Base-by-base conservation (phyloP, 257 asterid species). In the Fraxinus cuspidata region DNA sequence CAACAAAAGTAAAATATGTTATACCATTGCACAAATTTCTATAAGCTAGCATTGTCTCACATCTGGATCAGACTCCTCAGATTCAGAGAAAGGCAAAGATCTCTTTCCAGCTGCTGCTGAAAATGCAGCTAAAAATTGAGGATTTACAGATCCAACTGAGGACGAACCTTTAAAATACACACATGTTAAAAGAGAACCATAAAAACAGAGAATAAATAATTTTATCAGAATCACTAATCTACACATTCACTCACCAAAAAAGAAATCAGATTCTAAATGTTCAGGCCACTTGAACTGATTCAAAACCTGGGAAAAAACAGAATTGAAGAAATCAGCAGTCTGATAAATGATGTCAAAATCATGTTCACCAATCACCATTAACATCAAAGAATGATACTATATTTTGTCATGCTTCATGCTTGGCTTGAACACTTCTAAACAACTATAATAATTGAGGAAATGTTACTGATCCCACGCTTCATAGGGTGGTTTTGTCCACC, bases 41-140 rank as follows among this genome's bases (percentile, higher is more conserved):
- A 69, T 74, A 16, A 15, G 44, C 68, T 74, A 76, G 47, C 25
- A 58, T 75, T 74, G 76, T 82, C 91, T 83, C 86, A 94, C 98
- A 75, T 92, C 92, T 72, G 98, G 97, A 85, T 94, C 98, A 2
- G 97, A 92, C 75, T 94, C 98, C 84, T 94, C 95, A 19, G 98
- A 92, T 69, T 94, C 98, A 25, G 87, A 65, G 79, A 81, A 79
- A 66, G 90, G 90, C 78, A 82, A 84, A 4, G 95, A 87, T 42
- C 86, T 87, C 83, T 94, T 94, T 82, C 98, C 98, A 82, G 92
- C 87, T 58, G 97, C 98, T 78, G 96, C 94, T 73, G 98, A 90
- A 87, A 94, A 94, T 82, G 97, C 96, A 83, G 98, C 98, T 73
- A 94, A 84, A 85, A 94, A 92, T 74, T 85, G 92, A 64, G 96